These are phyloP conservation scores for Alternaria burnsii DNA, from an alignment of 2,329 filamentous ascomycete species.

Conservation along the genomic window DNA sequence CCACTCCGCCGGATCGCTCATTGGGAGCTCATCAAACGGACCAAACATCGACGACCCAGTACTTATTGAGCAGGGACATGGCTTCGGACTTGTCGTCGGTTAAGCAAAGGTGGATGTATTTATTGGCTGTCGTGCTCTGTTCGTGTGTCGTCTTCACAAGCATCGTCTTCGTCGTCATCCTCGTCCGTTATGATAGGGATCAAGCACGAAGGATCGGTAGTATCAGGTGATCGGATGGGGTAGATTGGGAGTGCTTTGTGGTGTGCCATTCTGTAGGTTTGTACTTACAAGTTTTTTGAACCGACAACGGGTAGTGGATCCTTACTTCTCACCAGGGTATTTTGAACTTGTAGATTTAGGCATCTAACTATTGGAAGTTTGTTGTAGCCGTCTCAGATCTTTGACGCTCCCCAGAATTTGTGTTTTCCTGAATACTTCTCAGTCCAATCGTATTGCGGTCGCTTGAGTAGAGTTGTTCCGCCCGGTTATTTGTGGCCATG, in stretches of 20 bases:
- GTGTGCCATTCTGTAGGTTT: neutral
- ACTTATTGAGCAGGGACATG: neutral
- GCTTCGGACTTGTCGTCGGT: neutral
- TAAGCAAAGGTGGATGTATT: neutral
- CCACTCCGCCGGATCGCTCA: neutral
- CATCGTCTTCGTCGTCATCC: neutral
- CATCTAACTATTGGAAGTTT: neutral
- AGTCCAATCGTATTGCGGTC: no score
- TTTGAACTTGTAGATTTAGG: neutral
- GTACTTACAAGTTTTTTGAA: neutral
- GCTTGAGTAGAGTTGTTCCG: no score
- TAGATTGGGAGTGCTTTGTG: neutral
- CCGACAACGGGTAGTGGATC: neutral
- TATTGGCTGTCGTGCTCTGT: neutral
- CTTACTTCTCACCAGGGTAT: neutral
- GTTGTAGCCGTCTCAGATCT: rapidly evolving
- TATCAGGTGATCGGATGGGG: neutral
- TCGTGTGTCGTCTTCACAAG: neutral
- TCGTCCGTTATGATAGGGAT: neutral
- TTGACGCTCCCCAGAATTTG: rapidly evolving
- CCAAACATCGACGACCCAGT: neutral
- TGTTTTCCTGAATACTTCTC: no score
- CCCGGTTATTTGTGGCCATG: no score
- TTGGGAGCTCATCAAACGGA: neutral
- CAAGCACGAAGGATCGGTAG: neutral